These are phyloP conservation scores for Celoporthe dispersa DNA, from an alignment of 2,329 filamentous ascomycete species.

Conservation along the genomic window DNA sequence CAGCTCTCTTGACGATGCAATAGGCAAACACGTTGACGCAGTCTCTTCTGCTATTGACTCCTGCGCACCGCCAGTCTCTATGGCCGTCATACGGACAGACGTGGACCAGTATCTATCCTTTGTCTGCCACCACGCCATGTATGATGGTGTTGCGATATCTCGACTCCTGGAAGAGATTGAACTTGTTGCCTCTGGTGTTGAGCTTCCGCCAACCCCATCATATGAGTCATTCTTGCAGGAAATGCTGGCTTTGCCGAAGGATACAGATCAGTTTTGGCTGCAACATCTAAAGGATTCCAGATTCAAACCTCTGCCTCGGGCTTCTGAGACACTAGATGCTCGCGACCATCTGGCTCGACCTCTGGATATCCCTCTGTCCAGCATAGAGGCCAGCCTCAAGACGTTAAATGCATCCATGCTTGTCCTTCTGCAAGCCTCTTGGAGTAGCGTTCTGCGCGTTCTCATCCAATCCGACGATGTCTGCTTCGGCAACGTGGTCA, in stretches of 20 bases:
- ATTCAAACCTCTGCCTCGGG: slow-evolving; percentile 32
- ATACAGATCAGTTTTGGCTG: slow-evolving; percentile 70
- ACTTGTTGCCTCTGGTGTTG: slow-evolving; percentile 50
- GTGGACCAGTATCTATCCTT: slow-evolving; percentile 49
- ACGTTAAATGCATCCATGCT: slow-evolving; percentile 65
- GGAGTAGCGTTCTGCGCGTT: slow-evolving; percentile 67
- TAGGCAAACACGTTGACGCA: slow-evolving; percentile 45
- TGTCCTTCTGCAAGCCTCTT: slow-evolving; percentile 72
- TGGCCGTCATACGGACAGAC: slow-evolving; percentile 45
- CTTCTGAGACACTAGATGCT: background rate
- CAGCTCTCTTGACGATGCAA: slow-evolving; percentile 40
- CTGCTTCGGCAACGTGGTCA: slow-evolving; percentile 87
- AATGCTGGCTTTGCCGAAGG: slow-evolving; percentile 53
- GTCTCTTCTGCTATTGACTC: slow-evolving; percentile 50
- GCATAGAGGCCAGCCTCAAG: slow-evolving; percentile 55
- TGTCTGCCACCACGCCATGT: slow-evolving; percentile 78
- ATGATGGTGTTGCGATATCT: slow-evolving; percentile 80
- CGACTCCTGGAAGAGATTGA: slow-evolving; percentile 74
- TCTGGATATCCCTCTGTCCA: slow-evolving; percentile 44
- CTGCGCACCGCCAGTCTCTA: slow-evolving; percentile 49
- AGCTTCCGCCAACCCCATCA: slow-evolving; percentile 53
- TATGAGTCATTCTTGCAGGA: slow-evolving; percentile 69
- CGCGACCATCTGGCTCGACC: slow-evolving; percentile 33
- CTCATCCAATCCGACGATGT: slow-evolving; percentile 65
- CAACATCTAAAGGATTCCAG: slow-evolving; percentile 57